phyloP scores from a whole-genome alignment of 257 asterid species.

The Ehretia macrophylla region DNA sequence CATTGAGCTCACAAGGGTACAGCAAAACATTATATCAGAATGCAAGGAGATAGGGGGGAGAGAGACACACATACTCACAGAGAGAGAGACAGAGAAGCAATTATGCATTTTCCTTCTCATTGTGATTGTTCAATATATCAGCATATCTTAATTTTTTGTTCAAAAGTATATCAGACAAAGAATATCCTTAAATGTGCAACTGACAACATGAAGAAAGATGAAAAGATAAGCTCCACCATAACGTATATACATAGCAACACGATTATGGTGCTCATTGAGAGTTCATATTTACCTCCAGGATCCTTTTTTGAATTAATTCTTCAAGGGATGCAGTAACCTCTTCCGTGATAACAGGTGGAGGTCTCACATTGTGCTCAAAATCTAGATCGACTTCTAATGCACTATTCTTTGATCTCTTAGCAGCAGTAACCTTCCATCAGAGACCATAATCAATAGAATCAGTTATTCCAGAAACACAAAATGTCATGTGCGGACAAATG shows the following conservation, averaged over 20 bases:
- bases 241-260: not conserved
- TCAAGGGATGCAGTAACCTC: conserved; percentile 80
- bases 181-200: not conserved
- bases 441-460: conserved; percentile 14
- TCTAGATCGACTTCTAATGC: conserved; percentile 89
- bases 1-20: no score
- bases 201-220: not conserved
- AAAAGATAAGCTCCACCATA: not conserved
- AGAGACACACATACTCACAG: no score
- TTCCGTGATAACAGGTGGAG: conserved; percentile 84
- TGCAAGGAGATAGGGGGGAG: no score
- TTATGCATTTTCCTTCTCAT: no score
- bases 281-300: conserved; percentile 56
- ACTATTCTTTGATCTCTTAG: conserved; percentile 85
- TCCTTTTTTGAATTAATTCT: conserved; percentile 75
- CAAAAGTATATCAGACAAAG: not conserved
- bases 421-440: conserved; percentile 73
- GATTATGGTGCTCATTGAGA: not conserved
- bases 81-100: no score
- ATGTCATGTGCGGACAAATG: not conserved
- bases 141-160: no score
- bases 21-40: no score
- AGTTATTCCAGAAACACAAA: conserved; percentile 5
- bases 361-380: conserved; percentile 91
- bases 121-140: no score